Percentiles rank a stretch among this genome's conserved stretches.
Conservation (phyloP, 139 green algal species). For the Nannochloris sp. region DNA sequence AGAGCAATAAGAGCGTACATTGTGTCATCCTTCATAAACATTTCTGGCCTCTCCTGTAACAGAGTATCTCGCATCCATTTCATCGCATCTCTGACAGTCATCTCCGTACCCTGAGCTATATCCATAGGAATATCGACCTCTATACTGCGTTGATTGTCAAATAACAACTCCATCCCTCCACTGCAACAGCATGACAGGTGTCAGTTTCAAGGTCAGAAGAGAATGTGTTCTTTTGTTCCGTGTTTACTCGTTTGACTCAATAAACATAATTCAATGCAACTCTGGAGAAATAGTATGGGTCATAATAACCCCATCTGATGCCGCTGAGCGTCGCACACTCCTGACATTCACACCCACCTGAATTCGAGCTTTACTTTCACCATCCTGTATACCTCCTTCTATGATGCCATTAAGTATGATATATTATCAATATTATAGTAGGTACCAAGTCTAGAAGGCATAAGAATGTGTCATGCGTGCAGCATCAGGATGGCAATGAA, state of each 20-base stretch:
- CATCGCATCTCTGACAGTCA: conserved; percentile 55
- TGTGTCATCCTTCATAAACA: conserved; percentile 76
- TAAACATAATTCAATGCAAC: no score
- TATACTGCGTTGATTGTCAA: conserved; percentile 55
- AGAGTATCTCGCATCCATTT: conserved; percentile 60
- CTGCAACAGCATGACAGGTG: conserved; percentile 18
- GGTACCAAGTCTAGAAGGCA: no score
- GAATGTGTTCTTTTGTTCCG: neutral
- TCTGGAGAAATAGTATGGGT: no score
- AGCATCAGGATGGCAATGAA: no score
- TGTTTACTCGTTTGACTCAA: neutral
- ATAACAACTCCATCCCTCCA: conserved; percentile 75
- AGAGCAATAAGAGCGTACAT: conserved; percentile 46
- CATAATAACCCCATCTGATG: no score
- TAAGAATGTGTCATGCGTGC: no score
- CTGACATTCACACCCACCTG: conserved; percentile 2
- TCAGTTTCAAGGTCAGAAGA: neutral
- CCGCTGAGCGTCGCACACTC: neutral
- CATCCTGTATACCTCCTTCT: neutral
- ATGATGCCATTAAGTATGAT: neutral
- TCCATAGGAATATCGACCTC: conserved; percentile 40
- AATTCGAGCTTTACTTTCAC: conserved; percentile 5
- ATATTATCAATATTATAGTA: neutral
- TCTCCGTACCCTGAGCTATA: conserved; percentile 9
- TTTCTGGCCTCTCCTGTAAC: conserved; percentile 69